Conservation (phyloP, 2,329 filamentous ascomycete genomes). For the Hypomyces rosellus region DNA sequence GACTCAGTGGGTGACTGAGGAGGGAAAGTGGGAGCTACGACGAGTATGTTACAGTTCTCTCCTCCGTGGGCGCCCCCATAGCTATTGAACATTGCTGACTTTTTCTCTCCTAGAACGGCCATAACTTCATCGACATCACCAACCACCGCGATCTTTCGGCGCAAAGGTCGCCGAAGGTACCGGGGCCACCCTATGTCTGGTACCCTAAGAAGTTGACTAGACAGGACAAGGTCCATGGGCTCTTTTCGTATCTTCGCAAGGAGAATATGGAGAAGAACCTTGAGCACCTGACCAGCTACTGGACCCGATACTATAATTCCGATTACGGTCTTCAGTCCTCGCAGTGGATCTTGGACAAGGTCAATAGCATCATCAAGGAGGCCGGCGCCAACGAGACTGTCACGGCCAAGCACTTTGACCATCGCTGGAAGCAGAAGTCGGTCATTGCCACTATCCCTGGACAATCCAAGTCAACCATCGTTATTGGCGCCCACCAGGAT, state of each 20-base stretch:
- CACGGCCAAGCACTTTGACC: slow-evolving; percentile 65
- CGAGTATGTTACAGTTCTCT: slow-evolving; percentile 49
- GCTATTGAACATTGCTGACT: not conserved
- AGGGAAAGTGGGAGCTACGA: slow-evolving; percentile 88
- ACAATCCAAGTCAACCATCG: slow-evolving; percentile 73
- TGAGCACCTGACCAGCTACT: slow-evolving; percentile 70
- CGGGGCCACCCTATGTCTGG: slow-evolving; percentile 32
- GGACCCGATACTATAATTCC: slow-evolving; percentile 77
- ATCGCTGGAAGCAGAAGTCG: slow-evolving; percentile 83
- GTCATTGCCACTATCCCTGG: slow-evolving; percentile 91
- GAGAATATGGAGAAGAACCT: slow-evolving; percentile 71
- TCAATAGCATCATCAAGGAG: slow-evolving; percentile 63
- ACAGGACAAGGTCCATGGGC: slow-evolving; percentile 58
- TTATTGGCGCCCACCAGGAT: slow-evolving; percentile 90
- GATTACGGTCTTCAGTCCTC: slow-evolving; percentile 76
- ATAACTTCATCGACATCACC: slow-evolving; percentile 94
- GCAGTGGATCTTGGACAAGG: slow-evolving; percentile 74
- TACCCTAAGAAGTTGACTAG: slow-evolving; percentile 63
- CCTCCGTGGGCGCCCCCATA: not conserved
- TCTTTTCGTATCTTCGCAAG: slow-evolving; percentile 67
- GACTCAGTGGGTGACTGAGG: slow-evolving; percentile 82
- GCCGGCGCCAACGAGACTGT: slow-evolving; percentile 66
- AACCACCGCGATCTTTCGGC: slow-evolving; percentile 55
- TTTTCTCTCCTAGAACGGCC: slow-evolving; percentile 56
- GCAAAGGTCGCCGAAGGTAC: slow-evolving; percentile 28